Base-by-base conservation (phyloP, 192 early-diverging fungal species). In the Coemansia sp. region DNA sequence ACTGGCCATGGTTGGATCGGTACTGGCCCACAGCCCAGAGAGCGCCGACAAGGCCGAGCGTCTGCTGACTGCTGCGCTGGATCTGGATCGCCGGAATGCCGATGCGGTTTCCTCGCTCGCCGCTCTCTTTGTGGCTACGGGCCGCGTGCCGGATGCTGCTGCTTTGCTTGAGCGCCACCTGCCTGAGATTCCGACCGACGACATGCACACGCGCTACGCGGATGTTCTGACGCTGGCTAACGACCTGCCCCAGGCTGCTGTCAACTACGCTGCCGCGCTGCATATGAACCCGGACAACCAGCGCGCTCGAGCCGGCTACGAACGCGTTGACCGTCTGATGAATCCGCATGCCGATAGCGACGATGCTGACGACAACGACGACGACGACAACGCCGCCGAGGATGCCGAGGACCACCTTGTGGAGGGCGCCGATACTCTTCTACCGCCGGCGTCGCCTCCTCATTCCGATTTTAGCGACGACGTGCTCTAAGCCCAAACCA, bases 171-270 rank as follows among this genome's bases (percentile, higher is more conserved):
- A 68, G 31, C 45, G 35, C 47, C 46, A 68, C 9, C 30, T 72
- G 47, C 57, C 69, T 1, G 47, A 72, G 1, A 68, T 68, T 35
- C 53, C 71, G 23, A 35, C 76, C 8, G 76, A 64, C 35, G 60
- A 61, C 13, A 68, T 78, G 76, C 60, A 68, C 52, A 55, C 69
- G 23, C 25, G 65, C 8, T 72, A 65, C 22, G 76, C 69, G 1
- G 76, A 78, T 26, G 53, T 78, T 9, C 62, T 78, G 40, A 72
- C 69, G 14, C 61, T 78, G 51, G 69, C 63, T 7, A 64, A 63
- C 22, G 55, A 64, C 23, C 57, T 78, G 21, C 64, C 63, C 4
- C 54, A 57, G 38, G 76, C 76, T 14, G 65, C 68, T 0, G 63
- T 35, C 4, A 64, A 61, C 46, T 78, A 78, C 27, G 54, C 59